Base-by-base conservation (phyloP, 805 yeast species). In the Hanseniaspora singularis region DNA sequence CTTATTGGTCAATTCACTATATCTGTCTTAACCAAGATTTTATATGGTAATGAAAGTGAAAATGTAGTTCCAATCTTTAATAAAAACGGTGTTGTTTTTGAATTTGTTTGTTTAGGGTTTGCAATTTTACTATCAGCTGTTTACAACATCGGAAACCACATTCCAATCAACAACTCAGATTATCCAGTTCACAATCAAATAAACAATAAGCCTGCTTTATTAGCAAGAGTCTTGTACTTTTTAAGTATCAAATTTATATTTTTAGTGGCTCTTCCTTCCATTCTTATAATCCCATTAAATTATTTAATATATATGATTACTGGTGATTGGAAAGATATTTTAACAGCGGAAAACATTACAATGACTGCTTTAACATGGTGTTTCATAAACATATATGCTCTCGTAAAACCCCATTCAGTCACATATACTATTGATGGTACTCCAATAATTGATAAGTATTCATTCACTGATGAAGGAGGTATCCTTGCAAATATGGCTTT, bases 51-150 rank as follows among this genome's bases (percentile, higher is more conserved):
- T 26, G 28, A 26, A 26, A 47, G 53, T 14, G 43, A 52, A 1
- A 49, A 59, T 2, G 38, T 54, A 27, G 5, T 36, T 9, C 16
- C 28, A 36, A 19, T 23, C 4, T 36, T 36, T 14, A 36, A 36
- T 24, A 36, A 36, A 15, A 24, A 36, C 15, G 39, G 39, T 23
- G 39, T 36, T 14, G 22, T 23, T 19, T 24, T 36, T 36, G 39
- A 36, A 15, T 36, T 36, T 23, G 39, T 36, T 6, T 36, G 30
- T 36, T 36, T 36, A 15, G 39, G 39, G n/a, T 36, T 36, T 23
- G 30, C 31, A 6, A 22, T 36, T n/a, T 23, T 36, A 18, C 19
- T 36, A 9, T 19, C 22, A 11, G 23, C 39, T 15, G 23, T 36
- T 15, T 36, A 36, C 30, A 36, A 26, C 28, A 26, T 26, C 28